Evolutionary conservation across 164 flowering plant genomes (phyloP).

Genomic region (Stephania cephalantha): DNA sequence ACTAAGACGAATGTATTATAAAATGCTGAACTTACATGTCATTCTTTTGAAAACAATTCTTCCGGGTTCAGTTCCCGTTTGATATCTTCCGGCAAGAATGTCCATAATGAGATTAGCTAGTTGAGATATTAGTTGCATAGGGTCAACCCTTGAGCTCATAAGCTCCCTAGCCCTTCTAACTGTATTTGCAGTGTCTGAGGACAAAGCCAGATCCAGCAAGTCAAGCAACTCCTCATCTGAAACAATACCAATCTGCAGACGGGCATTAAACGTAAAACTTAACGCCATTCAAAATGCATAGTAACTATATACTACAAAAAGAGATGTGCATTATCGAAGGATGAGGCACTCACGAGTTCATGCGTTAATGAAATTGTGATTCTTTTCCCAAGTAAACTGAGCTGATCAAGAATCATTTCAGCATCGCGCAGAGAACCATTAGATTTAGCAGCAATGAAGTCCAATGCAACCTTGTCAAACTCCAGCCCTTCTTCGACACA

Average conservation of each 20-base stretch:
- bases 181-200: conserved; percentile 79
- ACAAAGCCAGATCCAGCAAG: conserved; percentile 81
- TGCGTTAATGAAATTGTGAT: conserved; percentile 59
- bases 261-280: conserved; percentile 4
- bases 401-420: conserved; percentile 91
- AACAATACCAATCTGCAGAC: conserved; percentile 71
- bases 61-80: conserved; percentile 33
- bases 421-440: conserved; percentile 92
- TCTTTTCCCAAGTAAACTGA: conserved; percentile 77
- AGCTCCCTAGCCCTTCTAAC: conserved; percentile 87
- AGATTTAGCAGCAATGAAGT: conserved; percentile 69
- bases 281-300: neutral
- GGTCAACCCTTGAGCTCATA: conserved; percentile 86
- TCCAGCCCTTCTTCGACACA: conserved; percentile 64
- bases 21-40: conserved; percentile 46
- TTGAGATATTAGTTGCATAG: conserved; percentile 86
- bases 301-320: neutral
- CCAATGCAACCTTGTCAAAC: conserved; percentile 60
- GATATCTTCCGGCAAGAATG: conserved; percentile 67
- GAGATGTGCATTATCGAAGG: neutral
- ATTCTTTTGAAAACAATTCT: conserved; percentile 37
- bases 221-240: conserved; percentile 87
- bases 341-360: conserved; percentile 64
- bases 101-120: conserved; percentile 95
- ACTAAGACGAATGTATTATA: neutral